Evolutionary conservation across 2,329 filamentous ascomycete genomes (phyloP).

Genomic region (Pestalotiopsis sp.): DNA sequence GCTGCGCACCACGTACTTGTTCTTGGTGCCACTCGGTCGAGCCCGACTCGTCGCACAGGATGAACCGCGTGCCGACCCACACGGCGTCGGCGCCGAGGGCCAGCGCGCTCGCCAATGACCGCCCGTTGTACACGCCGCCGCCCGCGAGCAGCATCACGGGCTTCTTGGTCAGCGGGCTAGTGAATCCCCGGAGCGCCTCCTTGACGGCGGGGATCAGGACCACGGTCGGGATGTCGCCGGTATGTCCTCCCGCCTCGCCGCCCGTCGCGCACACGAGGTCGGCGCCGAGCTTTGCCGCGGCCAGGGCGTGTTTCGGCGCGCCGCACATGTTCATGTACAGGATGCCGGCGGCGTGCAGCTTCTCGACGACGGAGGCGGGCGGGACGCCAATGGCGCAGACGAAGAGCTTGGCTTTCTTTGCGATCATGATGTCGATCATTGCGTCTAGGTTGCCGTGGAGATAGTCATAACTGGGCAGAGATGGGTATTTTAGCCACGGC

Average conservation of each 20-base stretch:
- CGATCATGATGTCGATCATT: conserved; percentile 35
- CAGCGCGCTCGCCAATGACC: conserved; percentile 84
- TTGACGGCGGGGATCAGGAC: conserved; percentile 90
- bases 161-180: conserved; percentile 79
- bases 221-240: conserved; percentile 74
- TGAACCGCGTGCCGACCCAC: conserved; percentile 95
- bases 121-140: conserved; percentile 88
- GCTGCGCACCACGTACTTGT: conserved; percentile 15
- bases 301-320: conserved; percentile 70
- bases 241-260: conserved; percentile 93
- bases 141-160: conserved; percentile 90
- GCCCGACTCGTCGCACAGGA: conserved; percentile 39
- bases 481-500: too few species aligned
- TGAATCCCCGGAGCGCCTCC: conserved; percentile 74
- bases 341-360: conserved; percentile 66
- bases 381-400: conserved; percentile 37
- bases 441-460: conserved; percentile 33
- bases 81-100: conserved; percentile 89
- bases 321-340: conserved; percentile 99
- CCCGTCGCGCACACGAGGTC: conserved; percentile 98
- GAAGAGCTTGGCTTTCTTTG: conserved; percentile 34
- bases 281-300: conserved; percentile 55
- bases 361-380: conserved; percentile 32
- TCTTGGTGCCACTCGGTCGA: conserved; percentile 15
- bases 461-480: conserved; percentile 30